These are phyloP conservation scores for Nakazawaea holstii DNA, from an alignment of 805 yeast genomes.

Conservation along the genomic window DNA sequence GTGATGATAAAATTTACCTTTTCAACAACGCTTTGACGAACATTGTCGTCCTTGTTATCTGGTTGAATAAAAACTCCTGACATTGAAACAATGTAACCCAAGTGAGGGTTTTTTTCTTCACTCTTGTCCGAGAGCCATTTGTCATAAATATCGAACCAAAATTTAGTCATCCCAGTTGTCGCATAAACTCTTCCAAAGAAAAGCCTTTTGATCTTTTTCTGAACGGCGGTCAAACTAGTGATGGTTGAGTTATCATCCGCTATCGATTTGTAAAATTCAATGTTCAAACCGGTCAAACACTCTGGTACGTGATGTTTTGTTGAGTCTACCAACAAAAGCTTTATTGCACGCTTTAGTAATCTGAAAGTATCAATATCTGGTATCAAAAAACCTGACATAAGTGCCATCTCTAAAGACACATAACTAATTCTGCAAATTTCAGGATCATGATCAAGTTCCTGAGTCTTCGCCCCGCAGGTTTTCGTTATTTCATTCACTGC, in stretches of 20 bases:
- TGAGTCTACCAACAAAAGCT: constrained; percentile 18
- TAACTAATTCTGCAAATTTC: constrained; percentile 27
- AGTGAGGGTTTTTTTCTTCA: background rate
- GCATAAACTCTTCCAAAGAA: constrained; percentile 19
- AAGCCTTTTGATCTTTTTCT: constrained; percentile 55
- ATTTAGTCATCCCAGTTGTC: constrained; percentile 2
- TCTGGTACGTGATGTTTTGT: constrained; percentile 15
- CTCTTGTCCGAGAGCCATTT: background rate
- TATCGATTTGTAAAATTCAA: constrained; percentile 36
- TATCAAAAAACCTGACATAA: constrained; percentile 46
- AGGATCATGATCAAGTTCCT: constrained; percentile 14
- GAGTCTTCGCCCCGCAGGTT: background rate
- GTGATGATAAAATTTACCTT: constrained; percentile 21
- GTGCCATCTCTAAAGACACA: constrained; percentile 42
- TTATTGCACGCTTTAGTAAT: constrained; percentile 37
- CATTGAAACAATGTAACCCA: constrained; percentile 63
- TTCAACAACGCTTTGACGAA: constrained; percentile 20
- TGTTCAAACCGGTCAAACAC: constrained; percentile 25
- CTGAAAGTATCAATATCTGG: constrained; percentile 46
- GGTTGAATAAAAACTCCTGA: constrained; percentile 54
- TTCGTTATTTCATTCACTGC: background rate
- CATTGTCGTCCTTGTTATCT: constrained; percentile 20
- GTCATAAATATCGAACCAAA: constrained; percentile 6
- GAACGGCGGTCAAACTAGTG: constrained; percentile 70
- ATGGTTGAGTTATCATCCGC: constrained; percentile 50